Evolutionary conservation across 352 stramenopile genomes (phyloP), one percentile per base, ranked within the genome.

Genomic region (Phytopythium oedochilum): DNA sequence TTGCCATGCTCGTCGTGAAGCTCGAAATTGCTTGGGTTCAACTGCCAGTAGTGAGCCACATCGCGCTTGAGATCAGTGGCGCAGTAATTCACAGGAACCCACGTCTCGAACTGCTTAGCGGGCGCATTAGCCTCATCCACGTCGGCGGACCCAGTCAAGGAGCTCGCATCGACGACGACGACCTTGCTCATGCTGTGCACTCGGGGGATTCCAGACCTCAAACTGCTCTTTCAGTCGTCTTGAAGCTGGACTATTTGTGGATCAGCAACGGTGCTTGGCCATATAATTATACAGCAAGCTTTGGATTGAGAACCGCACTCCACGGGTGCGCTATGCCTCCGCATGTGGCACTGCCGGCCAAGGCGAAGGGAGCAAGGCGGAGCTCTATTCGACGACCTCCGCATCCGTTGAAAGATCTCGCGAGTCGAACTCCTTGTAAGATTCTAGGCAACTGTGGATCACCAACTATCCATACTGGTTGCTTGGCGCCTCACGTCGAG

Each of bases 61-160:
- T 88, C 77, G 18, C 78, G 58, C 12, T 71, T 72, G 18, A 90
- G 54, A 26, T 87, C 68, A 3, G 48, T 58, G 5, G 57, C 57
- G 0, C 58, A 28, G 53, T 90, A 90, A n/a, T 81, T 64, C 20
- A 58, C 52, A 0, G 77, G 76, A 3, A 88, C 56, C 79, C 77
- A 90, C 26, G 68, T 57, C 43, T 73, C 56, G 26, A 73, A 82
- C 12, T 18, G 25, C 25, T 48, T 17, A 5, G 22, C 10, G 32
- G 17, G 2, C 34, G 7, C 11, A 11, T 45, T 18, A 1, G 7
- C 18, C 5, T 15, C 4, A 10, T 15, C 5, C 14, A 14, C 3
- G 5, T 26, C 46, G 10, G 1, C 28, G 1, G 12, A 3, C 26
- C 28, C 38, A 20, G 29, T 50, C 43, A 1, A 61, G 38, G 1